Conservation (phyloP, 2,329 filamentous ascomycete genomes). For the Paracoccidioides brasiliensis region DNA sequence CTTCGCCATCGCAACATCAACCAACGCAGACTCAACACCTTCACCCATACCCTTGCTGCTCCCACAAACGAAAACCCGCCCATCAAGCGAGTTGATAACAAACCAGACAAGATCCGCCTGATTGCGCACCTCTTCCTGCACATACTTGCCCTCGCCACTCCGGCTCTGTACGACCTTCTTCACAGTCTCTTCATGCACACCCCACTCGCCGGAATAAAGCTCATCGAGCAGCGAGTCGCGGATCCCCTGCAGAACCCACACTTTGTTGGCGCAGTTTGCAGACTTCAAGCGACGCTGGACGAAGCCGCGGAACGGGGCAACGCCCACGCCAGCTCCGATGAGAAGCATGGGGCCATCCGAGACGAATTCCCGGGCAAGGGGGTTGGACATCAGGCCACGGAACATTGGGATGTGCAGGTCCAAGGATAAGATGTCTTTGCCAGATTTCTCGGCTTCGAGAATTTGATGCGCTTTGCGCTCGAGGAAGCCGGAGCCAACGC, state of each 20-base stretch:
- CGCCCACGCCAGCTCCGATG: slow-evolving; percentile 90
- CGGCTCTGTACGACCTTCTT: slow-evolving; percentile 70
- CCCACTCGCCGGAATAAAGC: slow-evolving; percentile 92
- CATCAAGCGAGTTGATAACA: slow-evolving; percentile 91
- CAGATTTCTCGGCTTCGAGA: slow-evolving; percentile 52
- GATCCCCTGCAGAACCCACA: slow-evolving; percentile 89
- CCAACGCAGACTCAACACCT: slow-evolving; percentile 74
- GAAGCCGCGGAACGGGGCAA: slow-evolving; percentile 95
- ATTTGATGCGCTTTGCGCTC: slow-evolving; percentile 68
- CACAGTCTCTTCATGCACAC: slow-evolving; percentile 76
- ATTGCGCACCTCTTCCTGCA: slow-evolving; percentile 83
- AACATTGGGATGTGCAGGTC: slow-evolving; percentile 88
- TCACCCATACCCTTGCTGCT: slow-evolving; percentile 96
- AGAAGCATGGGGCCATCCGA: slow-evolving; percentile 94
- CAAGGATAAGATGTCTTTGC: slow-evolving; percentile 37
- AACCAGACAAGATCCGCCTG: slow-evolving; percentile 98
- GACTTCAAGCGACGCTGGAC: slow-evolving; percentile 88
- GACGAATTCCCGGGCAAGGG: slow-evolving; percentile 79
- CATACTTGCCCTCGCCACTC: slow-evolving; percentile 70
- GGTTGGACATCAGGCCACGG: slow-evolving; percentile 95
- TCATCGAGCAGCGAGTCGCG: slow-evolving; percentile 92
- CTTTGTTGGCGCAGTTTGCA: slow-evolving; percentile 93
- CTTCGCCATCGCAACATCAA: slow-evolving; percentile 87
- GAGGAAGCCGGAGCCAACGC: slow-evolving; percentile 85
- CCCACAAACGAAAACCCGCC: slow-evolving; percentile 90